Evolutionary conservation across 257 asterid genomes (phyloP), one percentile per base, ranked within the genome.

Genomic region (Nicotiana obtusifolia): DNA sequence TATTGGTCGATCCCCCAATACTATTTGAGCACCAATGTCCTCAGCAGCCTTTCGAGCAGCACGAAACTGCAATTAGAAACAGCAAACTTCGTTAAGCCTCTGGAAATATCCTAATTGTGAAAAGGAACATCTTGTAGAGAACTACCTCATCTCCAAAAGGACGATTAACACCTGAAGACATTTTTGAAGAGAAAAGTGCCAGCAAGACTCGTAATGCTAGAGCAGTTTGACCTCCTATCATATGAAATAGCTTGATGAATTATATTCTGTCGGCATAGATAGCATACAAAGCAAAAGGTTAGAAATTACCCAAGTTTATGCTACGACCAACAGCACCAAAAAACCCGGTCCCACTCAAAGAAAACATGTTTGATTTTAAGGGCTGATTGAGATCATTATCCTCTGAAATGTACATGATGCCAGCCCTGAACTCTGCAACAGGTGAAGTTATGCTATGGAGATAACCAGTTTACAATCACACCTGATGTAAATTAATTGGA

Each of bases 391-490:
- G 83, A 61, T 85, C 91, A 59, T 61, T 87, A 24, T 90, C 91
- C n/a, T 89, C 90, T 17, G 92, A 83, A 75, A 86, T 83, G 80
- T 95, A 95, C 99, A 95, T 93, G 85, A 95, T 91, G 89, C 97
- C 99, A 81, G 98, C 99, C 92, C 98, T 95, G 95, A 86, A 85
- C 92, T 84, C 97, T 90, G 97, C 87, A 86, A 86, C 83, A 87
- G 80, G 86, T 90, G 88, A 91, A 88, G 88, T 89, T 81, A 91
- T 86, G 91, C 89, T 88, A 83, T 88, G 84, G 86, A 88, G 41
- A 22, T 20, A 73, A 73, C 61, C 24, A 24, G 79, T 47, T 73
- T 52, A 41, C 15, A 22, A 22, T 44, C 59, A 47, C 35, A 5
- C 59, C 20, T 71, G 78, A 11, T 20, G 4, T 22, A 14, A 47